Percentiles rank a stretch among this genome's conserved stretches.
phyloP scores from a whole-genome alignment of 73 alveolate genomes.

The Effrenium voratum region DNA sequence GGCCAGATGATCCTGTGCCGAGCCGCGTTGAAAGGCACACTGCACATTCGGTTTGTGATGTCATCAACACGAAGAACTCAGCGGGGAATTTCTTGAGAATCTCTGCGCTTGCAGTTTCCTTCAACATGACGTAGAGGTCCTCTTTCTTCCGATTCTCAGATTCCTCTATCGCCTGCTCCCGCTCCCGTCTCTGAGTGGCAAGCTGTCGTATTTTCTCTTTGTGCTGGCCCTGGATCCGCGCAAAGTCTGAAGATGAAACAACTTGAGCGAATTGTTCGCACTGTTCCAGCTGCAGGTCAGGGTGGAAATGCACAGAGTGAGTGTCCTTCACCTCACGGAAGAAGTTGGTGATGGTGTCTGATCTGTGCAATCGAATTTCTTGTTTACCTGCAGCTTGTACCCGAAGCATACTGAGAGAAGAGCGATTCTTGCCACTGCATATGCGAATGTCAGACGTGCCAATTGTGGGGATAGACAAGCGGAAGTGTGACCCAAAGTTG shows the following conservation, averaged over 20 bases:
- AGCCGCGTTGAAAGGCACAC: too few species aligned
- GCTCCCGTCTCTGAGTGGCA: not conserved
- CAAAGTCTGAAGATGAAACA: not conserved
- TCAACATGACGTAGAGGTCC: not conserved
- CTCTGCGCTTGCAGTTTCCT: not conserved
- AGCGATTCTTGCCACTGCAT: constrained; percentile 7
- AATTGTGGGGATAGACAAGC: not conserved
- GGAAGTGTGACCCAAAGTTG: not conserved
- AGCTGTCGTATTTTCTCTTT: not conserved
- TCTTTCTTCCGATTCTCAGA: not conserved
- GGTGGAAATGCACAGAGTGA: not conserved
- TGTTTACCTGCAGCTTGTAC: constrained; percentile 1
- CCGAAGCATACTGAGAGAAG: not conserved
- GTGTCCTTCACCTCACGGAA: constrained; percentile 20
- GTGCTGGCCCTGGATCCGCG: not conserved
- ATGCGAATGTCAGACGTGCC: not conserved
- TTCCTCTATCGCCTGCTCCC: not conserved
- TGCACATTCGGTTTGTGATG: not conserved
- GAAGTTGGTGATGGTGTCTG: not conserved
- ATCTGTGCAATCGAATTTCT: rapidly evolving
- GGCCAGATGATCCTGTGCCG: not conserved
- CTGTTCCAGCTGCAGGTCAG: not conserved
- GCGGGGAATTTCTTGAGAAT: not conserved
- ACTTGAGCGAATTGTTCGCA: not conserved
- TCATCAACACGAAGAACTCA: constrained; percentile 32